Evolutionary conservation across 306 rosid genomes (phyloP).

Genomic region (Canavalia gladiata): DNA sequence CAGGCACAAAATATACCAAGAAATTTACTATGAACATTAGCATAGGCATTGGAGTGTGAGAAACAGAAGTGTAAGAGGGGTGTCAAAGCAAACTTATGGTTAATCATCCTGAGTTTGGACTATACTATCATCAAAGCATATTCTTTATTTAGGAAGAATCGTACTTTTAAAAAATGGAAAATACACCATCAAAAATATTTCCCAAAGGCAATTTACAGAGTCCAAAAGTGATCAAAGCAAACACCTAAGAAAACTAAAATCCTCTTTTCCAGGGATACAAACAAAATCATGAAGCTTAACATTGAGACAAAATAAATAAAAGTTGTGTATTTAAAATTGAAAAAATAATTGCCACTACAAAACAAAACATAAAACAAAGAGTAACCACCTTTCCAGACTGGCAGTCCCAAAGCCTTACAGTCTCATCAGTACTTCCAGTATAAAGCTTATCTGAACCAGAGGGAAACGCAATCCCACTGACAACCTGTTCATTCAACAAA

Average conservation of each 20-base stretch:
- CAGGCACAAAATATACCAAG: constrained; percentile 14
- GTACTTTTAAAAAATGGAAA: not conserved
- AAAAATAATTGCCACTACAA: not conserved
- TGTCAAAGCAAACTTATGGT: not conserved
- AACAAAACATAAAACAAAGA: not conserved
- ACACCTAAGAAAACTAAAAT: not conserved
- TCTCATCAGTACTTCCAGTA: constrained; percentile 91
- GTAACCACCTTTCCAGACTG: constrained; percentile 88
- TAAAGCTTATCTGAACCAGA: constrained; percentile 94
- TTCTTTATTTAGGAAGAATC: constrained; percentile 1
- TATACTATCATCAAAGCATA: not conserved
- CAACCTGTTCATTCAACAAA: constrained; percentile 69
- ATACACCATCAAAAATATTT: not conserved
- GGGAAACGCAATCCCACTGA: constrained; percentile 87
- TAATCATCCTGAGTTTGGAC: not conserved
- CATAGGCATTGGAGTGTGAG: not conserved
- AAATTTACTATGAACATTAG: constrained; percentile 1
- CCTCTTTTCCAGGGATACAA: not conserved
- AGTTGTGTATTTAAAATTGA: constrained; percentile 12
- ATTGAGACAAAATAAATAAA: not conserved
- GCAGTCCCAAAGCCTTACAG: constrained; percentile 94
- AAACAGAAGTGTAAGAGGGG: not conserved
- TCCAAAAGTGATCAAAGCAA: not conserved
- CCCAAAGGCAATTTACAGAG: not conserved
- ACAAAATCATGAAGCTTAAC: constrained; percentile 18